A percentile compares a stretch with the other conserved stretches of the same genome.
Conservation (phyloP, 768 basidiomycete species). For the Naganishia antarctica region DNA sequence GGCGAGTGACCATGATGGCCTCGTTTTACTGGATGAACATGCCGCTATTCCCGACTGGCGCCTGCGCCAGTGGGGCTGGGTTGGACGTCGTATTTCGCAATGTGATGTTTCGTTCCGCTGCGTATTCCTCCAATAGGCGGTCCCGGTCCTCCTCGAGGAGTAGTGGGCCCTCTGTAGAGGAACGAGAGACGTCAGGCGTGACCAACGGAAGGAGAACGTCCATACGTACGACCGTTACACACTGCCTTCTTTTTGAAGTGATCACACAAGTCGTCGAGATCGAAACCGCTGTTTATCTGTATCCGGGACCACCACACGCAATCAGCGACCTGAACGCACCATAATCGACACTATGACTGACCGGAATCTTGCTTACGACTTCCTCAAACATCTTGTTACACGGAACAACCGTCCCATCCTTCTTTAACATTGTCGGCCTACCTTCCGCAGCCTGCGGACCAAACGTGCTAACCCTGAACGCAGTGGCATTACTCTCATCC, state of each 20-base stretch:
- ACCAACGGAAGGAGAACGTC: no score
- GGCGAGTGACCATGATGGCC: no score
- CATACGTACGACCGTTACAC: conserved; percentile 39
- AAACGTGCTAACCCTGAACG: conserved; percentile 29
- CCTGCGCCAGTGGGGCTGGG: no score
- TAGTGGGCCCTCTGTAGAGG: no score
- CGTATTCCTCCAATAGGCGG: no score
- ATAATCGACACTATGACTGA: conserved; percentile 23
- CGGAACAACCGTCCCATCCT: conserved; percentile 32
- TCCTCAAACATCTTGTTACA: conserved; percentile 39
- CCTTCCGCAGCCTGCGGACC: not conserved
- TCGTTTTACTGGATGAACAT: no score
- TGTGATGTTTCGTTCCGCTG: no score
- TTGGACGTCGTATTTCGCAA: no score
- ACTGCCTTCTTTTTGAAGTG: conserved; percentile 43
- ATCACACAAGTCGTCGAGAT: conserved; percentile 48
- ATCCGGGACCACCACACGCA: not conserved
- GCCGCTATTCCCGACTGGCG: no score
- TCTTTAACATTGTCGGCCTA: conserved; percentile 26
- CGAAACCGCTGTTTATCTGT: conserved; percentile 31
- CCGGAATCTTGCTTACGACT: conserved; percentile 34
- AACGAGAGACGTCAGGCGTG: no score
- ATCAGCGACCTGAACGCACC: not conserved
- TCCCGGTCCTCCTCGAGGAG: no score
- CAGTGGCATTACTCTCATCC: no score